Evolutionary conservation across 202 grass and related monocot genomes (phyloP), one percentile per base, ranked within the genome.

Genomic region (Hordeum pubiflorum): DNA sequence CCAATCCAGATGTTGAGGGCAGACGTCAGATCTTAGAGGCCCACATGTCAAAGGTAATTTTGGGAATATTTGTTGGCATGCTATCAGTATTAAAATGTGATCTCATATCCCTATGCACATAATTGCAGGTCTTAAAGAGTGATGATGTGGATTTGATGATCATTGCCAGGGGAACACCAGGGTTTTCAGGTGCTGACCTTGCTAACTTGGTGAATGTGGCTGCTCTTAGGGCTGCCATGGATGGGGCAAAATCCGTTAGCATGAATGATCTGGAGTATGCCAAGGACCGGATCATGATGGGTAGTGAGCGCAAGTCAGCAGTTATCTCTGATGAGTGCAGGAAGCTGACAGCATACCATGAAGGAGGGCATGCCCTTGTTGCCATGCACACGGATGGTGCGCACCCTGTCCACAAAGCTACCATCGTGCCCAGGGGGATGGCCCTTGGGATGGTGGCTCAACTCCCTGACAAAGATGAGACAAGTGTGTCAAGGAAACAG

Each of bases 231-330:
- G 96, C 96, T 60, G 96, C 96, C 21, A 95, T 99, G 96, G 92
- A 99, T 82, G 96, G 92, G 8, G 90, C 96, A 38, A 99, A 99
- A 79, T 87, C 92, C 26, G 96, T 95, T 66, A 99, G 73, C 63
- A 88, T 95, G 92, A 65, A 61, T 79, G 96, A 99, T 67, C 84
- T 99, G 18, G 96, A 99, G 89, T 90, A 99, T 70, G 96, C 96
- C 10, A 99, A 99, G 86, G 92, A 99, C 83, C 68, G 91, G 61
- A 95, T 99, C 81, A 95, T 93, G 92, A 96, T 99, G 96, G 96
- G 96, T 22, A 99, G 96, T 17, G 96, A 99, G 81, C 85, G 96
- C 36, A 99, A 96, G 79, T 99, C 96, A 18, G 96, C 96, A 74
- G 88, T 99, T 65, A 91, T 99, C 63, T 99, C 96, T 58, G 90